Evolutionary conservation across 2,329 filamentous ascomycete species (phyloP).

Genomic region (Scytalidium sp.): DNA sequence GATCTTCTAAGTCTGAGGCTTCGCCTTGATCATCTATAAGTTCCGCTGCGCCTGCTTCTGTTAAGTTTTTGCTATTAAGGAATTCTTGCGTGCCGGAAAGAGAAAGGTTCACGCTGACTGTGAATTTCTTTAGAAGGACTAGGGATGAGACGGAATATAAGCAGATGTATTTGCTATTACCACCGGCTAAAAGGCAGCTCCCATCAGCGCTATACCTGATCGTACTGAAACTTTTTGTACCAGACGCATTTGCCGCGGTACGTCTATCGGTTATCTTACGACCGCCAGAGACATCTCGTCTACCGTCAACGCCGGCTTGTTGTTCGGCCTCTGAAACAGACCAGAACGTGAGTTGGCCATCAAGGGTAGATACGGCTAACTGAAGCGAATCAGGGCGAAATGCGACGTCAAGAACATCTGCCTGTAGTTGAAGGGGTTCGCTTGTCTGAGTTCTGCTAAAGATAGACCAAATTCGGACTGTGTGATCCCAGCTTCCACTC

Average conservation of each 20-base stretch:
- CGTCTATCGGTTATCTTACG: conserved; percentile 83
- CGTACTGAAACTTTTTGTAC: conserved; percentile 85
- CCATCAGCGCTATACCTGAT: conserved; percentile 93
- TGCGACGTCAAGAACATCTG: conserved; percentile 83
- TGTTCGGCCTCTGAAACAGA: conserved; percentile 84
- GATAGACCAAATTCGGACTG: conserved; percentile 93
- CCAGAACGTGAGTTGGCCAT: conserved; percentile 96
- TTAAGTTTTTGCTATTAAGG: conserved; percentile 87
- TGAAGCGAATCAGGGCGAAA: conserved; percentile 89
- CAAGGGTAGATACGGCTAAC: conserved; percentile 85
- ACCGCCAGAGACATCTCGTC: conserved; percentile 89
- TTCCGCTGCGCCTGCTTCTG: conserved; percentile 80
- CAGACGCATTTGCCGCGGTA: conserved; percentile 85
- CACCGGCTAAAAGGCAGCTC: conserved; percentile 82
- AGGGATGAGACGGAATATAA: conserved; percentile 93
- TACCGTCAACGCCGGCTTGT: conserved; percentile 80
- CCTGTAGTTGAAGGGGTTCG: conserved; percentile 87
- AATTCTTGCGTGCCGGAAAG: conserved; percentile 96
- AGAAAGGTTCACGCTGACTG: conserved; percentile 92
- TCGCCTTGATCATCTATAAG: conserved; percentile 89
- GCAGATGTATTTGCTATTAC: conserved; percentile 98
- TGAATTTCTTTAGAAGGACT: conserved; percentile 90
- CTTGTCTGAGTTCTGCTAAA: conserved; percentile 93
- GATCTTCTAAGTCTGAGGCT: conserved; percentile 82
- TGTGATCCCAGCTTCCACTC: conserved; percentile 95